Conservation (phyloP, 768 basidiomycete species). For the Leucocoprinus birnbaumii region DNA sequence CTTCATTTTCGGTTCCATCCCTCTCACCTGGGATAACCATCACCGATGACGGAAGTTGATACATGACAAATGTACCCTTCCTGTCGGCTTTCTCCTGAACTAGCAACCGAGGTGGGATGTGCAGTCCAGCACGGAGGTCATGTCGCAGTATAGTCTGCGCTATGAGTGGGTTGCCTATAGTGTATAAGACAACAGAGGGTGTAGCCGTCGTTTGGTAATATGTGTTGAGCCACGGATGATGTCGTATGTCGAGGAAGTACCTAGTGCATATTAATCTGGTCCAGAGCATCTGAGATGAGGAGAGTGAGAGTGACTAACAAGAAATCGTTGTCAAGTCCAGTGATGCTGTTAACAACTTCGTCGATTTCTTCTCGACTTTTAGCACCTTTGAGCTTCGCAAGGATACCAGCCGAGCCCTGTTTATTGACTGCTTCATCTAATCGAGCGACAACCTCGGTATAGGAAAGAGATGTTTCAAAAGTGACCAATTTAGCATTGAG, state of each 20-base stretch:
- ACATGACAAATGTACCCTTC: conserved; percentile 38
- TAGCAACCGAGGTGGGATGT: conserved; percentile 45
- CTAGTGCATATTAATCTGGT: conserved; percentile 21
- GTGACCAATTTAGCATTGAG: conserved; percentile 40
- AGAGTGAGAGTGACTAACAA: conserved; percentile 26
- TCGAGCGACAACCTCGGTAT: conserved; percentile 38
- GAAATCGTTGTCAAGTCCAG: conserved; percentile 34
- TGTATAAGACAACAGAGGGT: conserved; percentile 37
- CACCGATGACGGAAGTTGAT: conserved; percentile 47
- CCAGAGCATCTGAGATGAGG: not conserved
- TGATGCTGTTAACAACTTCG: conserved; percentile 24
- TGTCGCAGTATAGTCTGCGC: conserved; percentile 41
- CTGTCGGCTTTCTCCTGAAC: conserved; percentile 36
- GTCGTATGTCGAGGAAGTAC: conserved; percentile 36
- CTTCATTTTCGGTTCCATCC: conserved; percentile 13
- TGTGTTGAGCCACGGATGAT: conserved; percentile 32
- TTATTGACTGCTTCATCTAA: conserved; percentile 42
- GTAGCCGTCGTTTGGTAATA: conserved; percentile 22
- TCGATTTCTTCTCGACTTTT: conserved; percentile 36
- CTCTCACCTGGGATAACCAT: conserved; percentile 26
- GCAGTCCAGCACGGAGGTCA: conserved; percentile 36
- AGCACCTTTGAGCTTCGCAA: conserved; percentile 21
- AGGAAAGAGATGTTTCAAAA: conserved; percentile 36
- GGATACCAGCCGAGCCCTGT: conserved; percentile 23
- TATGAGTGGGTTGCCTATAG: conserved; percentile 49